Conservation (phyloP, 331 rosid species). For the Prunus yedoensis region DNA sequence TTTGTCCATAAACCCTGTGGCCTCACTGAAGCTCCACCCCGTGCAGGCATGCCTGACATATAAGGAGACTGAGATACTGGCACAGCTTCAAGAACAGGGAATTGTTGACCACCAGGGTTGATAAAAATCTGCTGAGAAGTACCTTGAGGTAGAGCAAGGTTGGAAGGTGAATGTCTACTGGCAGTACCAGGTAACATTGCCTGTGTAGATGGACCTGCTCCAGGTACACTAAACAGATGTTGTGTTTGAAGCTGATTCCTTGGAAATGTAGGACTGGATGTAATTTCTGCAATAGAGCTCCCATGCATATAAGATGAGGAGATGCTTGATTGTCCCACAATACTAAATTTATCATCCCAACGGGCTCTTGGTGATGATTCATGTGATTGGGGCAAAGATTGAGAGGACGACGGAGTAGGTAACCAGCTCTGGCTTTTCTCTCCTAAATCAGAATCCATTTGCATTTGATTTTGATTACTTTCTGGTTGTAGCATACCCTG, state of each 20-base stretch:
- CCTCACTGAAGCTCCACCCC: conserved; percentile 30
- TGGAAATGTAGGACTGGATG: conserved; percentile 35
- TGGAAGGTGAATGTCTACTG: conserved; percentile 33
- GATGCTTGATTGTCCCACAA: conserved; percentile 26
- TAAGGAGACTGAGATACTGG: conserved; percentile 29
- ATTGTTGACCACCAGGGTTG: conserved; percentile 32
- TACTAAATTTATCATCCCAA: conserved; percentile 38
- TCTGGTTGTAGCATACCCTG: conserved; percentile 32
- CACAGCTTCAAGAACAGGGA: conserved; percentile 41
- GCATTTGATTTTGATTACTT: conserved; percentile 33
- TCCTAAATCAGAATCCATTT: conserved; percentile 27
- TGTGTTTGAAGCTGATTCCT: conserved; percentile 46
- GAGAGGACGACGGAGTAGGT: conserved; percentile 28
- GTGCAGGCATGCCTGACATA: conserved; percentile 31
- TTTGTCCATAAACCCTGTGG: conserved; percentile 34
- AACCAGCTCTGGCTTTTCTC: conserved; percentile 35
- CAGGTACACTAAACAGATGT: conserved; percentile 23
- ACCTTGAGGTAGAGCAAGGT: conserved; percentile 35
- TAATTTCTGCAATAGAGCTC: conserved; percentile 26
- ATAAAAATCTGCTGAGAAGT: conserved; percentile 22
- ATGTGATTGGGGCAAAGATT: conserved; percentile 27
- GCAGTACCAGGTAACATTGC: conserved; percentile 29
- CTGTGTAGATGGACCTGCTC: conserved; percentile 28
- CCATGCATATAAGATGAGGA: conserved; percentile 31
- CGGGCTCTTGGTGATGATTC: conserved; percentile 36